Evolutionary conservation across 1,139 yeast species (phyloP), one percentile per base, ranked within the genome.

Genomic region (Taiozyma sp.): DNA sequence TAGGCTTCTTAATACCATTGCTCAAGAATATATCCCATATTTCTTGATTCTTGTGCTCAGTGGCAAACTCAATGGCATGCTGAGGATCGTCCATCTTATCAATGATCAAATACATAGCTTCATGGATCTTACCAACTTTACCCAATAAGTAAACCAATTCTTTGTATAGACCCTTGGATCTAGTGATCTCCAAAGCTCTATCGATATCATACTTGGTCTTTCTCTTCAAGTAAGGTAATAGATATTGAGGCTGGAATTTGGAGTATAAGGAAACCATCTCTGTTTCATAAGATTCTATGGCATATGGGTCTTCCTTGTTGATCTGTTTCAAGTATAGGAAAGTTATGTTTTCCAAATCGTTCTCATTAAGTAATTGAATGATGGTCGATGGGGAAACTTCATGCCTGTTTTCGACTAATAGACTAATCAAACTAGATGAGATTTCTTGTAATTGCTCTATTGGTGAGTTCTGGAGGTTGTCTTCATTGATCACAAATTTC

Each of bases 131-230:
- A 1, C 99, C 99, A 32, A 88, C 83, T 60, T 82, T 82, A 8
- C 97, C 96, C 55, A 89, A 75, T 39, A 93, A 68, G 60, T 82
- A 90, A 0, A 93, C 96, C 47, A 89, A 72, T 62, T 91, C 98
- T 46, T 85, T 81, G 35, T 75, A 76, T 46, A 71, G 68, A 16
- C 74, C 74, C 44, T 75, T 73, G 11, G 66, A 53, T 52, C 83
- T 83, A 60, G 96, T 88, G 0, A 85, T 66, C 10, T 69, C 66
- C 21, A 89, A 80, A 0, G 97, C 96, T 35, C 65, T 62, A 47
- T 82, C 88, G 42, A 89, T 77, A 56, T 87, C 80, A 67, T 90
- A 93, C 53, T 82, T 62, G 22, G 63, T 60, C 49, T 72, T 69
- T 48, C 68, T 69, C 53, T 74, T 75, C 52, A 86, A 70, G 63